phyloP scores from a whole-genome alignment of 1,284 basidiomycete genomes.

The Tranzscheliella williamsii region DNA sequence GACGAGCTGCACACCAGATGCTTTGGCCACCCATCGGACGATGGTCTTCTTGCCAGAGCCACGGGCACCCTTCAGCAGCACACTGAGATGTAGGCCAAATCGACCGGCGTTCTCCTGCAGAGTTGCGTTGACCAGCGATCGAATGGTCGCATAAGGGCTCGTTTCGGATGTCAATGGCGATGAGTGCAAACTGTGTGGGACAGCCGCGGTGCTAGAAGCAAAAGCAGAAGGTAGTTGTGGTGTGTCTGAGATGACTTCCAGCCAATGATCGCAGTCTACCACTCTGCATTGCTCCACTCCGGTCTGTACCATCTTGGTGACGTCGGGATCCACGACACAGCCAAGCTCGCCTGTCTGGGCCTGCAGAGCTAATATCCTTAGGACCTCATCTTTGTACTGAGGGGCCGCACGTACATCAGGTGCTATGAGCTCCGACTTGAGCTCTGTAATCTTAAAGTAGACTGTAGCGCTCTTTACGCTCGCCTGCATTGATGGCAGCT shows the following conservation, averaged over 20 bases:
- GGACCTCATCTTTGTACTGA: slow-evolving; percentile 11
- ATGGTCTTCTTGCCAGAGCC: slow-evolving; percentile 76
- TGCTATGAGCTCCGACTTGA: slow-evolving; percentile 70
- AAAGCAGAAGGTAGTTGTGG: slow-evolving; percentile 26
- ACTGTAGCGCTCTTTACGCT: slow-evolving; percentile 63
- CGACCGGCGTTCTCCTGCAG: slow-evolving; percentile 39
- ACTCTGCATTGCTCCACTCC: slow-evolving; percentile 75
- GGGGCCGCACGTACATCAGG: slow-evolving; percentile 57
- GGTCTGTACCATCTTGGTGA: slow-evolving; percentile 76
- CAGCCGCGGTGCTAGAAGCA: not conserved
- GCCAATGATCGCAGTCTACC: slow-evolving; percentile 69
- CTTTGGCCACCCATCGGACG: slow-evolving; percentile 67
- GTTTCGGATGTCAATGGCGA: slow-evolving; percentile 21
- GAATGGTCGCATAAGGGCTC: slow-evolving; percentile 36
- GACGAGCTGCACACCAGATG: slow-evolving; percentile 75
- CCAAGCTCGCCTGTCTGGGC: slow-evolving; percentile 72
- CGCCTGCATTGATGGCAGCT: slow-evolving; percentile 11
- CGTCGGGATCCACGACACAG: slow-evolving; percentile 67
- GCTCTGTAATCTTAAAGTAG: slow-evolving; percentile 78
- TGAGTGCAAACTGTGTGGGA: too few species aligned
- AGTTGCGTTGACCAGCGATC: slow-evolving; percentile 48
- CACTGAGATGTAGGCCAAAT: slow-evolving; percentile 53
- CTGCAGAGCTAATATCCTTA: slow-evolving; percentile 21
- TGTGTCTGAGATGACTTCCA: slow-evolving; percentile 63
- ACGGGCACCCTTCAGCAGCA: slow-evolving; percentile 74